These are phyloP conservation scores for Sporobolomyces pararoseus DNA, from an alignment of 768 basidiomycete species.

Conservation along the genomic window DNA sequence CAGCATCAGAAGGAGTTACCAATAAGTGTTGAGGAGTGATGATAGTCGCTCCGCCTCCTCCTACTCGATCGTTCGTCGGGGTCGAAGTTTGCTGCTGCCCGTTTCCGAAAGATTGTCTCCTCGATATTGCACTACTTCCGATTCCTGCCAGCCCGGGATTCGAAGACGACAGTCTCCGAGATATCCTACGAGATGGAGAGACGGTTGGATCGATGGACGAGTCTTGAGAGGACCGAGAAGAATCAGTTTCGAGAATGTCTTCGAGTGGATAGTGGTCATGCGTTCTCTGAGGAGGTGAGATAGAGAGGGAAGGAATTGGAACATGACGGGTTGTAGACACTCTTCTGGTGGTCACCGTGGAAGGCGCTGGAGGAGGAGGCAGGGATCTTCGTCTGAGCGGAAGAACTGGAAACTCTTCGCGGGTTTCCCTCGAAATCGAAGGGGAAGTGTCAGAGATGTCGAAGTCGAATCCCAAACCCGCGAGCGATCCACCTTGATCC, in stretches of 20 bases:
- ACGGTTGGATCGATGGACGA: slow-evolving; percentile 29
- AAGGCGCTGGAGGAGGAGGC: not conserved
- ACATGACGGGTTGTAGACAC: slow-evolving; percentile 17
- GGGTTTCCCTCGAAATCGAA: not conserved
- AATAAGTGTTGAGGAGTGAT: slow-evolving; percentile 24
- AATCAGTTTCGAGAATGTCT: slow-evolving; percentile 19
- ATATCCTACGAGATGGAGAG: slow-evolving; percentile 26
- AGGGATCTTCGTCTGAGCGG: not conserved
- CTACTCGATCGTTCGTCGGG: not conserved
- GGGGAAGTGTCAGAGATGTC: slow-evolving; percentile 1
- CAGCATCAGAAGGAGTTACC: not conserved
- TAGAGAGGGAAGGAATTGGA: slow-evolving; percentile 26
- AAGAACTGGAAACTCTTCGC: slow-evolving; percentile 5
- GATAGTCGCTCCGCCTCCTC: slow-evolving; percentile 20
- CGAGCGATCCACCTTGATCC: not conserved
- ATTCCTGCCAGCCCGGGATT: slow-evolving; percentile 1
- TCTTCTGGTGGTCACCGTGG: not conserved
- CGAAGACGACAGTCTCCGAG: slow-evolving; percentile 15
- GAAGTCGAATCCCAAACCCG: slow-evolving; percentile 26
- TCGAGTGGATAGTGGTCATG: not conserved
- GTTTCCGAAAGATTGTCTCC: not conserved
- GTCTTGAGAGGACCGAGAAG: slow-evolving; percentile 15
- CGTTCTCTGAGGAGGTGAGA: slow-evolving; percentile 21
- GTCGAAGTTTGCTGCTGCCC: not conserved
- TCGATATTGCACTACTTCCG: not conserved